Evolutionary conservation across 257 asterid genomes (phyloP), one percentile per base, ranked within the genome.

Genomic region (Anisodus acutangulus): DNA sequence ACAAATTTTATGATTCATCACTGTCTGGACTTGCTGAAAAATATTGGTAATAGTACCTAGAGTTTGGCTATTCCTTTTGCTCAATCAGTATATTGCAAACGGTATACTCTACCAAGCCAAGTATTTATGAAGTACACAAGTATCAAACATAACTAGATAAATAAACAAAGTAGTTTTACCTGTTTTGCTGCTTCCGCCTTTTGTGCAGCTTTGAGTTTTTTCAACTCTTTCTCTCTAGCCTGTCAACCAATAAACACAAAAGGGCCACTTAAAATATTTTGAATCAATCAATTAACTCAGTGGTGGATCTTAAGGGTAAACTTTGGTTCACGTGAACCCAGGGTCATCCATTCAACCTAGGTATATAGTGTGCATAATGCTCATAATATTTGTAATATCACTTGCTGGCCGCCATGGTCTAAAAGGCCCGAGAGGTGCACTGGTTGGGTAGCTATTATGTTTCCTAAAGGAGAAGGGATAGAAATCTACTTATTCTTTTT

Each of bases 141-240:
- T 35, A 41, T 1, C 26, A 78, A 53, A 11, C 45, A 64, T 6
- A n/a, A 45, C 17, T 12, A 4, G 71, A 79, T 51, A 78, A 15
- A 26, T 15, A 66, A 66, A 45, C 6, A 47, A 37, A 9, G 54
- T 15, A 47, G 19, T 69, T 16, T 19, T 83, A 91, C 17, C 35
- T 31, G 35, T 31, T 31, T 31, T 31, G 35, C 35, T 31, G 35
- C 35, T 31, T 31, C 35, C 35, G 98, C 95, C 82, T 96, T 96
- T 84, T 93, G 97, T 5, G 95, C 97, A 49, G 97, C 98, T 90
- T 96, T 96, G 16, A 79, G 91, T 85, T 92, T 96, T 89, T 96
- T 96, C 88, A 91, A 74, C 86, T 94, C 98, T 86, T 96, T 96
- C 90, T 94, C 99, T 85, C 86, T 91, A 60, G 98, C 98, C 99